Conservation (phyloP, 176 grass and related monocot genomes). For the Avena insularis region DNA sequence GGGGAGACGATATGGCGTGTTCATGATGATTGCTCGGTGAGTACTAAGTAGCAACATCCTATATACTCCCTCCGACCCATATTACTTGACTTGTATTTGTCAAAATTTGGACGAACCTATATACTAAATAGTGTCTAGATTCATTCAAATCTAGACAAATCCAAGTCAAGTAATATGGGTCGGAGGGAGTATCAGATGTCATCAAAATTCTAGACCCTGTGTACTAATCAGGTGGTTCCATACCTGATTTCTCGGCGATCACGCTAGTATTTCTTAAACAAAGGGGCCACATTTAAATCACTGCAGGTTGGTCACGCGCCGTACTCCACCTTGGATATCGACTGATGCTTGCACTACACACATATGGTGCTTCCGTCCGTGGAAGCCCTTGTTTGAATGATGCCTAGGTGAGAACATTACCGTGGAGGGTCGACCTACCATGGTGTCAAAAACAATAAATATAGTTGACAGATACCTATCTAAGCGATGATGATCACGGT, state of each 20-base stretch:
- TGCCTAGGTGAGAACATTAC: conserved; percentile 34
- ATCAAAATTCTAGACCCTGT: neutral
- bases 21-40: conserved; percentile 93
- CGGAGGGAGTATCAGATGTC: neutral
- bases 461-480: neutral
- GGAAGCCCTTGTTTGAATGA: neutral
- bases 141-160: too few species aligned
- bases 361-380: neutral
- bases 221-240: conserved; percentile 16
- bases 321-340: conserved; percentile 95
- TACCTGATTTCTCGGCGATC: neutral
- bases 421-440: neutral
- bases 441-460: neutral
- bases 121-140: too few species aligned
- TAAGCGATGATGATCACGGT: neutral
- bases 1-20: conserved; percentile 99
- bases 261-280: conserved; percentile 24
- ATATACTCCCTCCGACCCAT: too few species aligned
- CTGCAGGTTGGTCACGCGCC: conserved; percentile 85
- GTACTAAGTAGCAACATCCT: conserved; percentile 27
- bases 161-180: too few species aligned
- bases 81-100: too few species aligned
- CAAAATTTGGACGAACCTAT: too few species aligned
- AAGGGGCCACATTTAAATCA: neutral
- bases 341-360: conserved; percentile 40